Base-by-base conservation (phyloP, 108 stramenopile genomes). In the Craspedostauros australis region DNA sequence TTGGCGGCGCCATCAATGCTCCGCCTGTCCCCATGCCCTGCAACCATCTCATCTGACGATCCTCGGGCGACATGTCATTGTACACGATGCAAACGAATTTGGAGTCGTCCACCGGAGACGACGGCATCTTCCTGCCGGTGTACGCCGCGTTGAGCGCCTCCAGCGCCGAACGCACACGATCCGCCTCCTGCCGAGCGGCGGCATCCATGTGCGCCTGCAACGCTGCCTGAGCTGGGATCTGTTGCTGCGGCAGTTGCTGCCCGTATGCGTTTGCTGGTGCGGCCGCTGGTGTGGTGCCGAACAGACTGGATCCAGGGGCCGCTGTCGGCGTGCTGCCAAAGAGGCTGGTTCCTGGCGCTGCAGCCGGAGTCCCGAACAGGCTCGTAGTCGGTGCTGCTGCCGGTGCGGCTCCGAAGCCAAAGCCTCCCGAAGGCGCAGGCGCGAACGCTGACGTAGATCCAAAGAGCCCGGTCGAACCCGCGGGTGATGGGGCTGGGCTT, bases 161-260 rank as follows among this genome's bases (percentile, higher is more conserved):
- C 14, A 86, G 40, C 12, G 69, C 64, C 6, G 60, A 44, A 43
- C 76, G 54, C 26, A 91, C 62, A 20, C 79, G 76, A 19, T 75
- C 80, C 6, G 75, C 63, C 62, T 91, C 88, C 48, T 88, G 82
- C 22, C 69, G 74, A 23, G 75, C 68, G 5, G 73, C 61, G 21
- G 80, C 79, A 46, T 82, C 68, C 72, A 82, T 65, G 53, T 81
- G 72, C 23, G 81, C 82, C 55, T 79, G 69, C 44, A 78, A 34
- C 25, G 84, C 82, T 0, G 82, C 82, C 34, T 81, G 84, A 37
- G 80, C 82, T 1, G 88, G 82, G 42, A 80, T 54, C 29, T 63
- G 57, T 4, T 43, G 52, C 24, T 59, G 54, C 33, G 48, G 48
- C 19, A 16, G 48, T 28, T 66, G 50, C 24, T 49, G 63, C 3